phyloP scores from a whole-genome alignment of 2,329 filamentous ascomycete species.

The Ophiostoma perfectum region DNA sequence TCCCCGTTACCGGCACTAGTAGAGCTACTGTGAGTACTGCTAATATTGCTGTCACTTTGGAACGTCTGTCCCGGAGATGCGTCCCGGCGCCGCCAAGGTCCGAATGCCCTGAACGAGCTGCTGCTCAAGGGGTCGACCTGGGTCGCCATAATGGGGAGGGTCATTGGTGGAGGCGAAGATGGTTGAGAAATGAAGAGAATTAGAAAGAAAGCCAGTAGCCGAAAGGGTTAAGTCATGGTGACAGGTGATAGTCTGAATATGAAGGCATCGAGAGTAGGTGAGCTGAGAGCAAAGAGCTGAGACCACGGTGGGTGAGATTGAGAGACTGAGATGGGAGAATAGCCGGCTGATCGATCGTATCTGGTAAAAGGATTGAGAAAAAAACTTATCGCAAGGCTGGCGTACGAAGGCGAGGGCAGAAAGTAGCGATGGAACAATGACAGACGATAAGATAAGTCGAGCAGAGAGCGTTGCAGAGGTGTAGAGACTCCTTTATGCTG shows the following conservation, averaged over 20 bases:
- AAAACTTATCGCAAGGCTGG: neutral
- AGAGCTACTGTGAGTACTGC: neutral
- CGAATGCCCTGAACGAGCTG: constrained; percentile 28
- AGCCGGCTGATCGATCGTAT: neutral
- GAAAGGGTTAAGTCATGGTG: constrained; percentile 11
- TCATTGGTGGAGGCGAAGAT: constrained; percentile 12
- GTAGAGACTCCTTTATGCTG: neutral
- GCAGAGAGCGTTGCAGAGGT: neutral
- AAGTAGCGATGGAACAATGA: neutral
- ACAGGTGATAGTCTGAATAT: neutral
- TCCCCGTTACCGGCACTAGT: no score
- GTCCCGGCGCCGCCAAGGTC: constrained; percentile 28
- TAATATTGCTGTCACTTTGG: neutral
- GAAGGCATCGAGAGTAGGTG: constrained; percentile 2
- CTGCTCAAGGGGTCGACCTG: constrained; percentile 29
- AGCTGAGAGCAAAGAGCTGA: neutral
- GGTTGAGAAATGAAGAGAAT: neutral
- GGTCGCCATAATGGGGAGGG: constrained; percentile 28
- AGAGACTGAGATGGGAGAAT: neutral
- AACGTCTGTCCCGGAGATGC: neutral
- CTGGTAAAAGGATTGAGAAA: neutral
- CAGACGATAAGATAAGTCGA: constrained; percentile 5
- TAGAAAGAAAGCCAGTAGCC: neutral
- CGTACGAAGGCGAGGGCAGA: neutral
- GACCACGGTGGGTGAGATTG: neutral